These are phyloP conservation scores for Alternaria rosae DNA, from an alignment of 2,329 filamentous ascomycete species.

Conservation along the genomic window DNA sequence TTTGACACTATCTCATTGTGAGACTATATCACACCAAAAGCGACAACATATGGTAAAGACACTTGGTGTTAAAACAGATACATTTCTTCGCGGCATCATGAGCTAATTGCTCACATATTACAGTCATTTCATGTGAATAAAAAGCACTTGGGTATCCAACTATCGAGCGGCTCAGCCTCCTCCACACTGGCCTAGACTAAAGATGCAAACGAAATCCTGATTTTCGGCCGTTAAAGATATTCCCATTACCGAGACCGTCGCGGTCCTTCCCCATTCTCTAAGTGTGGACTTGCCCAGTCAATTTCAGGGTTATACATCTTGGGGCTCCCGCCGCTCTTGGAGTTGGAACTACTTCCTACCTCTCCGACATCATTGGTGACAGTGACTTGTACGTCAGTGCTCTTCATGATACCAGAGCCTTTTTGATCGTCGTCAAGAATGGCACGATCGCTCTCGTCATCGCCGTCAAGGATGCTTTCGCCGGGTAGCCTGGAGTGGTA, in stretches of 20 bases:
- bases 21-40: background rate
- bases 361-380: slow-evolving; percentile 16
- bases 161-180: background rate
- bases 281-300: slow-evolving; percentile 16
- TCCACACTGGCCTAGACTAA: background rate
- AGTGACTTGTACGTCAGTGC: slow-evolving; percentile 32
- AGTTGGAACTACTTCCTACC: background rate
- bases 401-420: slow-evolving; percentile 31
- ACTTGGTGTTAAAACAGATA: background rate
- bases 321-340: background rate
- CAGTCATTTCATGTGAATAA: background rate
- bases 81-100: background rate
- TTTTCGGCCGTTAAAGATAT: background rate
- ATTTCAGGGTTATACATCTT: slow-evolving; percentile 11
- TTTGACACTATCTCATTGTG: background rate
- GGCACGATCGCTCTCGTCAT: slow-evolving; percentile 37
- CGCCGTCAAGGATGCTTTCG: slow-evolving; percentile 32
- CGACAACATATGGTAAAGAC: background rate
- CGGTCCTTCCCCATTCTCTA: background rate
- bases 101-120: background rate
- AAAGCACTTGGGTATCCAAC: slow-evolving; percentile 2
- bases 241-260: background rate
- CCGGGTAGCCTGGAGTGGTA: slow-evolving; percentile 28
- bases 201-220: background rate
- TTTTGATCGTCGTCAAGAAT: slow-evolving; percentile 33